Evolutionary conservation across 306 rosid genomes (phyloP), one percentile per base, ranked within the genome.

Genomic region (Lathyrus oleraceus): DNA sequence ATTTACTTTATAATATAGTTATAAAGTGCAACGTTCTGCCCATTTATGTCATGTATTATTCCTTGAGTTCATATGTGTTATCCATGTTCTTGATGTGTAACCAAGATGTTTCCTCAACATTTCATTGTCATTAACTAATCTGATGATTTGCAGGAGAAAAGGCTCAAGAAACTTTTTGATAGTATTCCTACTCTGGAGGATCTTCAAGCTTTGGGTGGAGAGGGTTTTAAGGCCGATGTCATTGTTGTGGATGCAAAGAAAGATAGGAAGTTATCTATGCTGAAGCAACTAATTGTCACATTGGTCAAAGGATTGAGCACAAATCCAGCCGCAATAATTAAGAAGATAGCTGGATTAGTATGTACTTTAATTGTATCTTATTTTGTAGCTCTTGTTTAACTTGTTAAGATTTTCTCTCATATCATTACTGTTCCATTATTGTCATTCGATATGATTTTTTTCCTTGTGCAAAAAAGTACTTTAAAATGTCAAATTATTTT

Each of bases 281-380:
- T 91, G 87, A 94, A 91, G 92, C 96, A 91, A 79, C 81, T 91
- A 66, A 87, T 87, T 73, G 70, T 78, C 71, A 75, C 97, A 42
- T 85, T 94, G 67, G 97, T 88, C 66, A 94, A 79, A 78, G 97
- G 99, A 77, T 83, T 94, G 79, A 91, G 48, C 84, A 77, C 99
- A 71, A 91, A 94, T 75, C 92, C 92, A 71, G 87, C 92, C 75
- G 89, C 89, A 2, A 79, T 87, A 84, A 87, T 94, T 72, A 94
- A 91, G 85, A 94, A 94, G 86, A 94, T 94, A 71, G 99, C 97
- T 77, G 95, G 86, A 84, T 72, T 91, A 79, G 99, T 94, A 82
- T 79, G 81, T 76, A 39, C 48, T 32, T 49, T 49, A 21, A 40
- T 32, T 64, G 52, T 42, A 51, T 72, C 72, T 71, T 44, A 10